These are phyloP conservation scores for Barnettozyma populi DNA, from an alignment of 805 yeast genomes.

Conservation along the genomic window DNA sequence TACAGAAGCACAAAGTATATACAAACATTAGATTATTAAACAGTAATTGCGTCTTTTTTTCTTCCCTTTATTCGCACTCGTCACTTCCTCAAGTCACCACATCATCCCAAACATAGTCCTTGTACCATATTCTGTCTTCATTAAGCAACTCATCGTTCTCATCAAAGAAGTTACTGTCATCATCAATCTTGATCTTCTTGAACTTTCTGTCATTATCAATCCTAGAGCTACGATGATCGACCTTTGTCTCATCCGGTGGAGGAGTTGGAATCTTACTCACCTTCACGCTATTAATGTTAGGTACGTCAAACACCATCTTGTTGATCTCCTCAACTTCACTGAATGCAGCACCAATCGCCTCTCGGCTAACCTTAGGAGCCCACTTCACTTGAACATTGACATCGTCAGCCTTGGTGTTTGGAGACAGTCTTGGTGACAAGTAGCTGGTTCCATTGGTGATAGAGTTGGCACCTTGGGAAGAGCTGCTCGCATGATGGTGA, in stretches of 20 bases:
- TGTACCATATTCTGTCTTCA: conserved; percentile 20
- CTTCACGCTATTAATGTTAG: neutral
- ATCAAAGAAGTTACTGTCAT: conserved; percentile 16
- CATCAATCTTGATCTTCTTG: conserved; percentile 17
- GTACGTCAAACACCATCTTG: conserved; percentile 14
- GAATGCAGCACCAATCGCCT: conserved; percentile 22
- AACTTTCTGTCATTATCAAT: conserved; percentile 8
- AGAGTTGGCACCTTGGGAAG: conserved; percentile 3
- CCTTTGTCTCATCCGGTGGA: conserved; percentile 14
- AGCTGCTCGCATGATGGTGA: neutral
- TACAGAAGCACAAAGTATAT: neutral
- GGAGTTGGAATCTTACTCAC: conserved; percentile 14
- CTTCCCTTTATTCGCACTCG: neutral
- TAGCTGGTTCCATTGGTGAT: conserved; percentile 11
- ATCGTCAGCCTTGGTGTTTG: conserved; percentile 10
- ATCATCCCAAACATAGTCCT: conserved; percentile 15
- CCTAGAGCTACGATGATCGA: neutral
- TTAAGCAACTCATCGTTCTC: conserved; percentile 14
- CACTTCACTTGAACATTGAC: conserved; percentile 13
- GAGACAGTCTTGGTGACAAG: conserved; percentile 24
- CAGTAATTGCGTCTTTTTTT: neutral
- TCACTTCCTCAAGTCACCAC: neutral
- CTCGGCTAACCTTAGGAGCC: conserved; percentile 19
- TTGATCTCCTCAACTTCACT: conserved; percentile 17
- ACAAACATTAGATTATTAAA: neutral